phyloP scores from a whole-genome alignment of 2,329 filamentous ascomycete genomes.

The Cordyceps cicadae region DNA sequence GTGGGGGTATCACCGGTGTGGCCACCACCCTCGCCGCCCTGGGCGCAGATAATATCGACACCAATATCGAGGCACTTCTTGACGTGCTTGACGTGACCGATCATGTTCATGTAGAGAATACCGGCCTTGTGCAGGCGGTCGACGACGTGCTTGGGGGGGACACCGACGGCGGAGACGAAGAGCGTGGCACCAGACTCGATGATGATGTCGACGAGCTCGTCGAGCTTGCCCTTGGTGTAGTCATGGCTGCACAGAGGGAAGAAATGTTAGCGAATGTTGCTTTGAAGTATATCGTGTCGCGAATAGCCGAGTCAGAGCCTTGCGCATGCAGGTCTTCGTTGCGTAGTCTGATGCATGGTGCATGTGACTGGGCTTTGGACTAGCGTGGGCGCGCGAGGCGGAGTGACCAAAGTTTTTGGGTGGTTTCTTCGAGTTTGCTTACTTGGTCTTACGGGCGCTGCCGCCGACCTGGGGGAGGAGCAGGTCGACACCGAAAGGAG shows the following conservation, averaged over 20 bases:
- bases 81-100: slow-evolving; percentile 98
- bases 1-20: slow-evolving; percentile 94
- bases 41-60: slow-evolving; percentile 94
- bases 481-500: slow-evolving; percentile 90
- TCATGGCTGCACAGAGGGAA: slow-evolving; percentile 62
- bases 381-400: background rate
- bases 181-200: slow-evolving; percentile 86
- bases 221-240: slow-evolving; percentile 98
- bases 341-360: background rate
- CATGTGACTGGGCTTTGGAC: background rate
- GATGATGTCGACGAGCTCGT: slow-evolving; percentile 82
- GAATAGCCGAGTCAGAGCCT: background rate
- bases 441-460: slow-evolving; percentile 89
- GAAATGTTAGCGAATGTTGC: slow-evolving; percentile 2
- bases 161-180: slow-evolving; percentile 94
- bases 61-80: slow-evolving; percentile 89
- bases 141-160: slow-evolving; percentile 81
- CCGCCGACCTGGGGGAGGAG: slow-evolving; percentile 92
- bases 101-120: slow-evolving; percentile 99
- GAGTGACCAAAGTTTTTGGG: background rate
- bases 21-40: slow-evolving; percentile 94
- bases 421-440: slow-evolving; percentile 19
- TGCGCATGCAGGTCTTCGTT: background rate
- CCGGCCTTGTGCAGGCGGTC: slow-evolving; percentile 82
- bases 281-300: background rate